These are phyloP conservation scores for Bretziella fagacearum DNA, from an alignment of 2,329 filamentous ascomycete genomes.

Conservation along the genomic window DNA sequence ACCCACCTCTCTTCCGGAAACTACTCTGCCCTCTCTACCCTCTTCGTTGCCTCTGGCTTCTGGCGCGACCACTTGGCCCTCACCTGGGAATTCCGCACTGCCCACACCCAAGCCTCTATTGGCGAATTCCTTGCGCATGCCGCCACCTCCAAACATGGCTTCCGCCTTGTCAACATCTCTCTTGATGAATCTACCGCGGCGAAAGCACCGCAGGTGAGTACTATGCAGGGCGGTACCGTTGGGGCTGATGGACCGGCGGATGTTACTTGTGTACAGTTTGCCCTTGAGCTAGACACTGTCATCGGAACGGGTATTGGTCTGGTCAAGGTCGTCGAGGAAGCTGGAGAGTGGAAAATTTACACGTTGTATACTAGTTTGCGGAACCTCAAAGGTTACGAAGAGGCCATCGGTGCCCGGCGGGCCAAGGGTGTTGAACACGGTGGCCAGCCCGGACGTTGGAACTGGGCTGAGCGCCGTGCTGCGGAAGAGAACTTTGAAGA, in stretches of 20 bases:
- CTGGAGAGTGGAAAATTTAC: slow-evolving; percentile 40
- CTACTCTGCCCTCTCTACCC: slow-evolving; percentile 20
- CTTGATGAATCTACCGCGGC: slow-evolving; percentile 28
- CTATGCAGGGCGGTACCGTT: slow-evolving; percentile 28
- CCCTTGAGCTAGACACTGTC: slow-evolving; percentile 35
- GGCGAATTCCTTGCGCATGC: slow-evolving; percentile 23
- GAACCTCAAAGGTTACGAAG: slow-evolving; percentile 36
- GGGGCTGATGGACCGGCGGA: slow-evolving; percentile 20
- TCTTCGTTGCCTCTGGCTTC: slow-evolving; percentile 31
- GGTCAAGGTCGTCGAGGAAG: slow-evolving; percentile 29
- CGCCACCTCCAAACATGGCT: slow-evolving; percentile 22
- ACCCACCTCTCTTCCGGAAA: slow-evolving; percentile 23
- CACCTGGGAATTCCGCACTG: slow-evolving; percentile 38
- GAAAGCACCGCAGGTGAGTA: slow-evolving; percentile 27
- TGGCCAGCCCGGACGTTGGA: slow-evolving; percentile 32
- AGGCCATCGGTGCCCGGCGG: slow-evolving; percentile 29
- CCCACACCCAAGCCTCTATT: slow-evolving; percentile 28
- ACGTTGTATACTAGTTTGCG: slow-evolving; percentile 44
- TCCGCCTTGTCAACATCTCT: slow-evolving; percentile 27
- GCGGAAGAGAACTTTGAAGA: slow-evolving; percentile 31
- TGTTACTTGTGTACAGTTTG: slow-evolving; percentile 38
- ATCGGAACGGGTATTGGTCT: slow-evolving; percentile 40
- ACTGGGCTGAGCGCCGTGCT: slow-evolving; percentile 40
- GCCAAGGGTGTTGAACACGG: slow-evolving; percentile 41
- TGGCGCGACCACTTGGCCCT: slow-evolving; percentile 43